These are phyloP conservation scores for Ceraceosorus guamensis DNA, from an alignment of 1,284 basidiomycete species.

Conservation along the genomic window DNA sequence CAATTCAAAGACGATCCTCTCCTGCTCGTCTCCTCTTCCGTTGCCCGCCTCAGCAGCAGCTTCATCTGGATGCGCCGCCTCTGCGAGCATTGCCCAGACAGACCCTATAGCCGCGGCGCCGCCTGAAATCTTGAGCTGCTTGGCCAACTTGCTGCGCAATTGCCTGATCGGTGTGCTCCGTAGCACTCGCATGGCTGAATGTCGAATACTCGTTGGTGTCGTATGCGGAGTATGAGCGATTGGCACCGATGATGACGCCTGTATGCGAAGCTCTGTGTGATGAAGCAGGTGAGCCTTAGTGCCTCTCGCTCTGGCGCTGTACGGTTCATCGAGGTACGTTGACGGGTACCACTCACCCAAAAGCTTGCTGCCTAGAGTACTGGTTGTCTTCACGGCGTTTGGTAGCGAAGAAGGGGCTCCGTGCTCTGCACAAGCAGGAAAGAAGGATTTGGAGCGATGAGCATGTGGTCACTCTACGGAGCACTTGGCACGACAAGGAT, in stretches of 20 bases:
- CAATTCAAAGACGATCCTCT: not conserved
- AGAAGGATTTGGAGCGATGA: not conserved
- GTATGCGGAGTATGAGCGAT: not conserved
- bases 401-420: not conserved
- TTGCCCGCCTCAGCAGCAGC: not conserved
- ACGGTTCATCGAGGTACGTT: too few relatives aligned
- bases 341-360: too few relatives aligned
- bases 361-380: too few relatives aligned
- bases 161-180: constrained; percentile 25
- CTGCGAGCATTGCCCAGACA: constrained; percentile 26
- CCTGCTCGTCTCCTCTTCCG: not conserved
- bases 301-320: not conserved
- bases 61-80: not conserved
- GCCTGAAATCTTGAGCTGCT: constrained; percentile 5
- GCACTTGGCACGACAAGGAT: not conserved
- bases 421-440: not conserved
- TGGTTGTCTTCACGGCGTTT: not conserved
- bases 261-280: constrained; percentile 5
- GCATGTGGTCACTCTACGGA: not conserved
- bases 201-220: not conserved
- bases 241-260: constrained; percentile 1
- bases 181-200: constrained; percentile 10
- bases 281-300: not conserved
- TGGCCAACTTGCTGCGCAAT: constrained; percentile 19
- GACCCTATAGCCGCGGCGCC: constrained; percentile 4